Percentiles rank a stretch among this genome's conserved stretches.
Conservation (phyloP, 2,329 filamentous ascomycete species). For the Aspergillus sojae region DNA sequence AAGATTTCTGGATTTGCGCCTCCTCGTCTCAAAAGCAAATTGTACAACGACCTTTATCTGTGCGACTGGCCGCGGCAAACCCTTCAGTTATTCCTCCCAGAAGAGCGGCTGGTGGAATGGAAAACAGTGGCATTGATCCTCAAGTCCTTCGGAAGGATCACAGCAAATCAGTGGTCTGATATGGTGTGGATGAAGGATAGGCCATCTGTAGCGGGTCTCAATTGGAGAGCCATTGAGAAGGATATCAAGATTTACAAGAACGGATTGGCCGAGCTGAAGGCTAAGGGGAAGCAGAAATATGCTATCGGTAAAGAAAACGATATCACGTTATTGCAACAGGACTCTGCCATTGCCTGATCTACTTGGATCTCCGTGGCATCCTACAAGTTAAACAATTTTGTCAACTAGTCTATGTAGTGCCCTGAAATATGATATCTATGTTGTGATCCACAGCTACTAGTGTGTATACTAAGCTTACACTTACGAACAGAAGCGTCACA, state of each 20-base stretch:
- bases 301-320: background rate
- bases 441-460: background rate
- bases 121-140: conserved; percentile 33
- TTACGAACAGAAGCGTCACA: background rate
- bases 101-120: conserved; percentile 26
- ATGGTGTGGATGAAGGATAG: conserved; percentile 22
- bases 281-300: background rate
- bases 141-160: conserved; percentile 29
- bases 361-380: background rate
- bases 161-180: conserved; percentile 23
- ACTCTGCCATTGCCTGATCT: background rate
- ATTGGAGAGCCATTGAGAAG: conserved; percentile 26
- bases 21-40: conserved; percentile 16
- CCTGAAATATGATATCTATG: background rate
- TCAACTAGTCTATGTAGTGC: background rate
- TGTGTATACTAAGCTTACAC: background rate
- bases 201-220: conserved; percentile 24
- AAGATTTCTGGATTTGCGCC: conserved; percentile 25
- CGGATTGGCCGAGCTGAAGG: background rate
- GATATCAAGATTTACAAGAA: conserved; percentile 11
- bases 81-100: conserved; percentile 29
- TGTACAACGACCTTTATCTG: conserved; percentile 25
- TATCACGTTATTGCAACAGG: background rate
- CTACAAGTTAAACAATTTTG: background rate
- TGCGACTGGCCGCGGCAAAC: conserved; percentile 20